Base-by-base conservation (phyloP, 495 filamentous ascomycete species). In the Podospora pseudoanserina region DNA sequence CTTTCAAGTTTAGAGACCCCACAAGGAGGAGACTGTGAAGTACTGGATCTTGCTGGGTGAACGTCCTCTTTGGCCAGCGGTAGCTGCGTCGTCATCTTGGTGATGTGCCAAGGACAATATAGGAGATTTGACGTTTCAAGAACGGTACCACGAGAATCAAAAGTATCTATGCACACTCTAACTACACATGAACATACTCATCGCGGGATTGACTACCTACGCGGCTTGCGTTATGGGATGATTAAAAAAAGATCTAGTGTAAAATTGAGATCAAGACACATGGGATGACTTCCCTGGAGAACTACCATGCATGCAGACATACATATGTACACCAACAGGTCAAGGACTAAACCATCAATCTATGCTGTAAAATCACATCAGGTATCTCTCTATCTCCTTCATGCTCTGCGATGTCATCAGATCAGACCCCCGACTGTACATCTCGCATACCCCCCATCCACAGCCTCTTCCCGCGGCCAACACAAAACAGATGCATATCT, bases 301-400 rank as follows among this genome's bases (percentile, higher is more conserved):
- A 49, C 9, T 49, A 13, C 15, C 39, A 49, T 16, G 13, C 15
- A 49, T 49, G 39, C 15, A 49, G 39, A 49, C 7, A 49, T 1
- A 49, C 39, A 49, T 49, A 23, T 11, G 39, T 11, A 16, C 9
- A 1, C 39, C 39, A 49, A 16, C 6, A 49, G 39, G 3, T 16
- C 23, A 23, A 49, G 39, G 23, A 23, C 23, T 23, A 49, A 49
- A 49, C 39, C 39, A 13, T 49, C 39, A 49, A 49, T 49, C 39
- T 58, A 58, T 58, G 23, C 55, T 58, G 30, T 32, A n/a, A 20
- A 58, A 26, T 58, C n/a, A 58, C 55, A 58, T 58, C 55, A 58
- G 55, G 55, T 58, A 58, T 58, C 55, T 58, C 55, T 58, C n/a
- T 58, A 19, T 58, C n/a, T 20, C 55, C 55, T 19, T 58, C 4